phyloP scores from a whole-genome alignment of 2,329 filamentous ascomycete species.

The Colletotrichum sp. region DNA sequence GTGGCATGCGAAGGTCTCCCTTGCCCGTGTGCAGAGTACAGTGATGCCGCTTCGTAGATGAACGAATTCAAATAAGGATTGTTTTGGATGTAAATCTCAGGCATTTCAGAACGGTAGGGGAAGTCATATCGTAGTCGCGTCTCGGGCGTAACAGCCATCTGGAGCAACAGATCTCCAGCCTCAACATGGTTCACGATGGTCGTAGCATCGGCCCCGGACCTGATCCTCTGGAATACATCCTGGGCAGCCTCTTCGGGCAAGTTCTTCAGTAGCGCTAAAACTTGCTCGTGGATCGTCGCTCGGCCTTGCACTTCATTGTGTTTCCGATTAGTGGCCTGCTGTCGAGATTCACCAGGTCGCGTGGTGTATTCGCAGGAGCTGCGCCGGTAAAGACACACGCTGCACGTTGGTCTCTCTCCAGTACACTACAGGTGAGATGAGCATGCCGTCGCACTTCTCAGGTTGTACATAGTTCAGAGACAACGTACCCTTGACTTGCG shows the following conservation, averaged over 20 bases:
- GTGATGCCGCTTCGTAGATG: conserved; percentile 27
- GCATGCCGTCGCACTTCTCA: fast-evolving
- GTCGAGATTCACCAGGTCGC: conserved; percentile 23
- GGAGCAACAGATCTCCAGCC: conserved; percentile 40
- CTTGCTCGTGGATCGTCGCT: neutral
- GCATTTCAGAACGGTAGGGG: conserved; percentile 32
- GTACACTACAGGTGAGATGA: neutral
- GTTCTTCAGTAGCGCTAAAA: neutral
- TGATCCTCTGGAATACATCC: conserved; percentile 37
- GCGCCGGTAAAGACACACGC: neutral
- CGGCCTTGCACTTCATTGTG: neutral
- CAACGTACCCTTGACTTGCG: neutral
- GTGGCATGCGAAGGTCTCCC: neutral
- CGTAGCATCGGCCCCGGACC: conserved; percentile 34
- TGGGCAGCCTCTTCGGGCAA: conserved; percentile 31
- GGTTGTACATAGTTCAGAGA: neutral
- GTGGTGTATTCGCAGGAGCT: conserved; percentile 24
- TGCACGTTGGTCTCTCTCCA: neutral
- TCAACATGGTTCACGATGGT: conserved; percentile 38
- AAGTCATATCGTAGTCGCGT: conserved; percentile 43
- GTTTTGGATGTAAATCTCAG: conserved; percentile 26
- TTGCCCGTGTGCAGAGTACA: neutral
- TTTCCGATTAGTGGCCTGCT: conserved; percentile 22
- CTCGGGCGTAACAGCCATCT: conserved; percentile 41
- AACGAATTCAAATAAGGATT: conserved; percentile 32